Evolutionary conservation across 306 rosid species (phyloP).

Genomic region (Fragaria ananassa): DNA sequence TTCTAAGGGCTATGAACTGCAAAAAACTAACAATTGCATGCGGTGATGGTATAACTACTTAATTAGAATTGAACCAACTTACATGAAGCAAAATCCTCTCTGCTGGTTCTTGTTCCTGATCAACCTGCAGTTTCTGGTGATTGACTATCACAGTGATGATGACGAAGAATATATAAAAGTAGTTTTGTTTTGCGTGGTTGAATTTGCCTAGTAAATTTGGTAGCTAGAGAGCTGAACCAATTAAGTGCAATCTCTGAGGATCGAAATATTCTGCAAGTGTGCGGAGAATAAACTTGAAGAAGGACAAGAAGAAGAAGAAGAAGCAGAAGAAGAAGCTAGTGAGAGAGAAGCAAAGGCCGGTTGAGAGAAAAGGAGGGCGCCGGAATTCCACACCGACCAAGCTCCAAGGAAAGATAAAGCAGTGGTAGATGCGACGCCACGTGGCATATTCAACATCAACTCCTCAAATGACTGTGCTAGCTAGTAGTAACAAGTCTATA

Average conservation of each 20-base stretch:
- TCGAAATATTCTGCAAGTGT: conserved; percentile 5
- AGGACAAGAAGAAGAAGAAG: not conserved
- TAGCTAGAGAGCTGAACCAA: conserved; percentile 15
- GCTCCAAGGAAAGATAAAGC: conserved; percentile 68
- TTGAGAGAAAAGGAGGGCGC: conserved; percentile 64
- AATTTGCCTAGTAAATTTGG: not conserved
- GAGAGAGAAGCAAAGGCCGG: conserved; percentile 16
- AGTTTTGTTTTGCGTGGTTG: not conserved
- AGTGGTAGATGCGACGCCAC: conserved; percentile 59
- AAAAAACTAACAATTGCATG: not conserved
- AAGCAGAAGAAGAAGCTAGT: conserved; percentile 1
- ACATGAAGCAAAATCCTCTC: conserved; percentile 11
- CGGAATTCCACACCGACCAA: conserved; percentile 85
- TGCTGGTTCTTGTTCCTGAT: conserved; percentile 1
- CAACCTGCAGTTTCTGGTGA: not conserved
- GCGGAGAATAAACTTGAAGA: conserved; percentile 9
- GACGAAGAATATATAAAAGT: not conserved
- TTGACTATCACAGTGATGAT: not conserved
- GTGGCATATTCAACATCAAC: conserved; percentile 49
- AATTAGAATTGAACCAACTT: conserved; percentile 1
- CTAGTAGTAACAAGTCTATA: not conserved
- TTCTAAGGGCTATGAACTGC: not conserved
- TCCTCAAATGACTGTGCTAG: conserved; percentile 33
- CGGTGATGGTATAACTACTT: not conserved
- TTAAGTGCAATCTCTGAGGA: conserved; percentile 20